Evolutionary conservation across 495 filamentous ascomycete species (phyloP), one percentile per base, ranked within the genome.

Genomic region (Xylaria telfairii): DNA sequence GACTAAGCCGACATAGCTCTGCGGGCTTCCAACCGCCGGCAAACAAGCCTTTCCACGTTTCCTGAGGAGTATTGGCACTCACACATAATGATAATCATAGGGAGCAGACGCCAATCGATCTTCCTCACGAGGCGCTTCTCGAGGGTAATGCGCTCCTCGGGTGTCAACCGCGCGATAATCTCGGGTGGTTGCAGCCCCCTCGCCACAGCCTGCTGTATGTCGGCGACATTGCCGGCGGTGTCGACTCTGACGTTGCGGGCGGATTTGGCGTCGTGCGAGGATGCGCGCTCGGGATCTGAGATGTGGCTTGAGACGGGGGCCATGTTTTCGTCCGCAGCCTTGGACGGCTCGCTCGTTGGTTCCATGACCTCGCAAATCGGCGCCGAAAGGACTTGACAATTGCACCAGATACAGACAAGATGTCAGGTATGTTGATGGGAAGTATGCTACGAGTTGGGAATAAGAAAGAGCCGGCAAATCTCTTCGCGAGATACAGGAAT

Each of bases 11-110:
- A 60, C 30, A n/a, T 68, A 39, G 24, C 4, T n/a, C 30, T 34
- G 17, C 28, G 8, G 17, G n/a, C n/a, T 24, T 8, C 3, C 13
- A 19, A 2, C 8, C 24, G 8, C 24, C 9, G 6, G 7, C 15
- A 44, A 21, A 44, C 10, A 21, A 4, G 9, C 10, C 0, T 39
- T 53, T 5, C 37, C 19, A 51, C 8, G 62, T 13, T n/a, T n/a
- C 12, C 12, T 1, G 17, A 44, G 19, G 39, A 17, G 57, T 32
- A 42, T 3, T 19, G 53, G 12, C 32, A 77, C 76, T 65, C 17
- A 78, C 76, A 78, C 88, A 92, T 91, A 68, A 91, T 71, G 67
- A 91, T 86, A 46, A 91, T 77, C 85, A 90, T 88, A 4, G 90
- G 90, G 53, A 92, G 81, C 17, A 89, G 71, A 41, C 89, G 81